Conservation (phyloP, 768 basidiomycete genomes). For the Lyophyllum shimeji region DNA sequence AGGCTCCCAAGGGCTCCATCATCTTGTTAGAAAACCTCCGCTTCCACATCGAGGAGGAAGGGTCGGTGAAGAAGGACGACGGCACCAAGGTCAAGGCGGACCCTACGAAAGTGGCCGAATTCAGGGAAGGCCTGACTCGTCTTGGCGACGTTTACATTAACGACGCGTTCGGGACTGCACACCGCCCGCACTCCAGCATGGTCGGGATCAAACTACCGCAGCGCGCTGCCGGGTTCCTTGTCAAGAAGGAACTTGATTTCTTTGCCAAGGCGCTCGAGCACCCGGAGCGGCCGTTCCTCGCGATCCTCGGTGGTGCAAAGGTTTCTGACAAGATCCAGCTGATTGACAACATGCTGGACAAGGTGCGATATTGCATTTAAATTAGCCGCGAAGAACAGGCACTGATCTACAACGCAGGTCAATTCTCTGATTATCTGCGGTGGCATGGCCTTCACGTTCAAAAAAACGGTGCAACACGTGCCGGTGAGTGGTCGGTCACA, state of each 20-base stretch:
- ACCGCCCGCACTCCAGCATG: constrained; percentile 98
- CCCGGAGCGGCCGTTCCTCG: constrained; percentile 94
- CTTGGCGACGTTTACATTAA: constrained; percentile 98
- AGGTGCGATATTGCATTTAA: constrained; percentile 47
- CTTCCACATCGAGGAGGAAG: constrained; percentile 99
- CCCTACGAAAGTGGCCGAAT: constrained; percentile 72
- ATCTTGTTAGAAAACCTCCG: constrained; percentile 97
- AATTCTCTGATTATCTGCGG: constrained; percentile 95
- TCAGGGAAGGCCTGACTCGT: constrained; percentile 84
- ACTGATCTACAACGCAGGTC: constrained; percentile 55
- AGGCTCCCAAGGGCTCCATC: constrained; percentile 62
- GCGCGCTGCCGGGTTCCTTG: constrained; percentile 92
- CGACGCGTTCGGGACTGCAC: constrained; percentile 98
- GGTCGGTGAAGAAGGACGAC: constrained; percentile 89
- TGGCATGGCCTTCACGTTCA: constrained; percentile 99
- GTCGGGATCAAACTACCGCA: constrained; percentile 93
- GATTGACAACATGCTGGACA: constrained; percentile 99
- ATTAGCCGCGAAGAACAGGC: neutral
- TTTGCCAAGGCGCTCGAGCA: constrained; percentile 97
- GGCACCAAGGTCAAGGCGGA: constrained; percentile 96
- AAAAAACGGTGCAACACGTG: constrained; percentile 85
- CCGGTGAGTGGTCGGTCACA: constrained; percentile 38
- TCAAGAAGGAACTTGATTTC: constrained; percentile 98
- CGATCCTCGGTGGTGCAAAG: constrained; percentile 97
- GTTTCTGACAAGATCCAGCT: constrained; percentile 99